These are phyloP conservation scores for Podaxis rugospora DNA, from an alignment of 768 basidiomycete species.

Conservation along the genomic window DNA sequence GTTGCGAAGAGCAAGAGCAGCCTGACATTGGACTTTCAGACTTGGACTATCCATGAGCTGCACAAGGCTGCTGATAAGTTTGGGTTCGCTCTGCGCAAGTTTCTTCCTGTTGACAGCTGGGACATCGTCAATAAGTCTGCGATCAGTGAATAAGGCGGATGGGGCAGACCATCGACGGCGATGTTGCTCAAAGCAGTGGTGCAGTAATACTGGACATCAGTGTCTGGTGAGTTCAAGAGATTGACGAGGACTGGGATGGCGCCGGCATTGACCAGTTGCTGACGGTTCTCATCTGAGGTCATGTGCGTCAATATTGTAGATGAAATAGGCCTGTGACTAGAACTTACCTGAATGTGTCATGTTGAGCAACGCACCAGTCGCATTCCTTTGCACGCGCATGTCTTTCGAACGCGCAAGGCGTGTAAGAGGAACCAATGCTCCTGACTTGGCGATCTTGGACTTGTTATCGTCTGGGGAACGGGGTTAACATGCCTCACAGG, in stretches of 20 bases:
- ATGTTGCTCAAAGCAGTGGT: slow-evolving; percentile 98
- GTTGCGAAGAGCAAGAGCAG: slow-evolving; percentile 92
- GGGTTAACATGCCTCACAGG: background rate
- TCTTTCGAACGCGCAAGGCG: slow-evolving; percentile 96
- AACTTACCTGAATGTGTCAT: slow-evolving; percentile 96
- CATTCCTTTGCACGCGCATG: slow-evolving; percentile 98
- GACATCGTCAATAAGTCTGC: slow-evolving; percentile 6
- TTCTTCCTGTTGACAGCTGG: slow-evolving; percentile 87
- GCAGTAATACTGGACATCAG: slow-evolving; percentile 99
- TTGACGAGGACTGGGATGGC: slow-evolving; percentile 97
- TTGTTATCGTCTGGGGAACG: slow-evolving; percentile 87
- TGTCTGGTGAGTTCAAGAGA: slow-evolving; percentile 91
- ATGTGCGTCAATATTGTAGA: slow-evolving; percentile 2
- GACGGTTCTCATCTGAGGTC: slow-evolving; percentile 86
- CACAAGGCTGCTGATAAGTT: slow-evolving; percentile 89
- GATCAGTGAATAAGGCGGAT: background rate
- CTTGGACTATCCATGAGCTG: slow-evolving; percentile 96
- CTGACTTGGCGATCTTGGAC: slow-evolving; percentile 99
- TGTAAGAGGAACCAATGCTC: slow-evolving; percentile 95
- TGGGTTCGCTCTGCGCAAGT: slow-evolving; percentile 90
- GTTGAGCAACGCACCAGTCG: slow-evolving; percentile 94
- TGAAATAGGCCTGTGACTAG: slow-evolving; percentile 7
- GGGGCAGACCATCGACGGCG: slow-evolving; percentile 79
- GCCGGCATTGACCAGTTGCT: slow-evolving; percentile 96
- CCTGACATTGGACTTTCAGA: slow-evolving; percentile 98